Evolutionary conservation across 495 filamentous ascomycete species (phyloP).

Genomic region (Daldinia vernicosa): DNA sequence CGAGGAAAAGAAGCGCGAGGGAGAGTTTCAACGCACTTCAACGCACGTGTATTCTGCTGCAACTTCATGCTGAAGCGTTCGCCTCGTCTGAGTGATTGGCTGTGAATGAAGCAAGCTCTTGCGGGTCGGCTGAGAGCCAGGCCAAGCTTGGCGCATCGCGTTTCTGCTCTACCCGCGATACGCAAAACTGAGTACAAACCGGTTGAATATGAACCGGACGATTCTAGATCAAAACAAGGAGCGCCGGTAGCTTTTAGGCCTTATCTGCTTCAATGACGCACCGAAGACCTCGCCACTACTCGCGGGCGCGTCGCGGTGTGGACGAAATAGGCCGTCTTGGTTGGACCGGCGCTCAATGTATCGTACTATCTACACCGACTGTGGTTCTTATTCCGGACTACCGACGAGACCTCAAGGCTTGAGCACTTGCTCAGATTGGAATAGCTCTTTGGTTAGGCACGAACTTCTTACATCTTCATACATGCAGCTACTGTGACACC

Average conservation of each 20-base stretch:
- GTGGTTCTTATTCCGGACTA: constrained; percentile 37
- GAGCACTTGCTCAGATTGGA: constrained; percentile 41
- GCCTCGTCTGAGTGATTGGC: constrained; percentile 41
- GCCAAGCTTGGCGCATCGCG: constrained; percentile 42
- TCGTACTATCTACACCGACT: constrained; percentile 42
- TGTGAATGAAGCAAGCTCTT: constrained; percentile 33
- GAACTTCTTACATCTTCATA: constrained; percentile 36
- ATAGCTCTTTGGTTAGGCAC: constrained; percentile 43
- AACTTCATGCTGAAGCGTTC: constrained; percentile 30
- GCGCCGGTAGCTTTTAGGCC: constrained; percentile 28
- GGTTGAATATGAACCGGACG: constrained; percentile 24
- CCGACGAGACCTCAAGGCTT: constrained; percentile 24
- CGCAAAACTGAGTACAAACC: constrained; percentile 26
- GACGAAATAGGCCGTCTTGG: constrained; percentile 34
- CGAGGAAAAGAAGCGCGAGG: constrained; percentile 25
- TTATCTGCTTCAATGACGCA: constrained; percentile 34
- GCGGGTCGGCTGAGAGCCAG: constrained; percentile 40
- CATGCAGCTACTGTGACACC: constrained; percentile 37
- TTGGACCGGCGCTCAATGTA: constrained; percentile 33
- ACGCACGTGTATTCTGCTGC: constrained; percentile 40
- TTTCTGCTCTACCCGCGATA: constrained; percentile 42
- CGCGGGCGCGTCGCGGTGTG: constrained; percentile 40
- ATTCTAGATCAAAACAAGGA: constrained; percentile 38
- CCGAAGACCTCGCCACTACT: constrained; percentile 25
- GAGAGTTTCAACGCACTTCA: constrained; percentile 38